phyloP scores from a whole-genome alignment of 805 yeast species.

The Pichia insulana region DNA sequence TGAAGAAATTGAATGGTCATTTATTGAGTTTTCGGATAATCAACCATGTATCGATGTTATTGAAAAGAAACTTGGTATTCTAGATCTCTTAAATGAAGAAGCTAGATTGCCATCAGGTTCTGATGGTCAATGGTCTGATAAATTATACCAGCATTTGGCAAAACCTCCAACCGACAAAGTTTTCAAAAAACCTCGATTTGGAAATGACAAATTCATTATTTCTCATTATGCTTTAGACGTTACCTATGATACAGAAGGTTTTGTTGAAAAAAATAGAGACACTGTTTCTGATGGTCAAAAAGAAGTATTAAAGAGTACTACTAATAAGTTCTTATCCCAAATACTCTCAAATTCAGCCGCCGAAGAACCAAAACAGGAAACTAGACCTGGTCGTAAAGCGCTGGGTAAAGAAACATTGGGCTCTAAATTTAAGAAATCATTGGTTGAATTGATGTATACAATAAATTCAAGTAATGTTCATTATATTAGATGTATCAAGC shows the following conservation, averaged over 20 bases:
- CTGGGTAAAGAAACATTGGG: constrained; percentile 88
- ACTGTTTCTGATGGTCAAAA: constrained; percentile 94
- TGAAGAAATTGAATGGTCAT: constrained; percentile 94
- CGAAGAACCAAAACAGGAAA: constrained; percentile 37
- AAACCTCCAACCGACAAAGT: constrained; percentile 68
- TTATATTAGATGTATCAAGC: constrained; percentile 94
- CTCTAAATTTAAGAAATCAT: constrained; percentile 83
- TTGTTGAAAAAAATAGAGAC: constrained; percentile 94
- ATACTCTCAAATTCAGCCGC: constrained; percentile 60
- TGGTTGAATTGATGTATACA: constrained; percentile 87
- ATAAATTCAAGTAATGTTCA: constrained; percentile 93
- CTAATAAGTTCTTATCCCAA: constrained; percentile 55
- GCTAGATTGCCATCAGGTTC: constrained; percentile 89
- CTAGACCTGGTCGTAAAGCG: constrained; percentile 27
- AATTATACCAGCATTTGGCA: constrained; percentile 77
- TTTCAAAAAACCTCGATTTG: constrained; percentile 90
- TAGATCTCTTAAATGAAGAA: constrained; percentile 88
- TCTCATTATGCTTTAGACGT: constrained; percentile 94
- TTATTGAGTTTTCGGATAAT: constrained; percentile 91
- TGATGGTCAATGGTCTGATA: constrained; percentile 86
- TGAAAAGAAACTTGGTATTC: constrained; percentile 80
- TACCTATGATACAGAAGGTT: constrained; percentile 84
- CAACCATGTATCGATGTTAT: constrained; percentile 94
- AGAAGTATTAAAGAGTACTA: constrained; percentile 67
- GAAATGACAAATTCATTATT: constrained; percentile 82